A percentile compares a stretch with the other conserved stretches of the same genome.
Evolutionary conservation across 164 flowering plant species (phyloP).

Genomic region (Malania oleifera): DNA sequence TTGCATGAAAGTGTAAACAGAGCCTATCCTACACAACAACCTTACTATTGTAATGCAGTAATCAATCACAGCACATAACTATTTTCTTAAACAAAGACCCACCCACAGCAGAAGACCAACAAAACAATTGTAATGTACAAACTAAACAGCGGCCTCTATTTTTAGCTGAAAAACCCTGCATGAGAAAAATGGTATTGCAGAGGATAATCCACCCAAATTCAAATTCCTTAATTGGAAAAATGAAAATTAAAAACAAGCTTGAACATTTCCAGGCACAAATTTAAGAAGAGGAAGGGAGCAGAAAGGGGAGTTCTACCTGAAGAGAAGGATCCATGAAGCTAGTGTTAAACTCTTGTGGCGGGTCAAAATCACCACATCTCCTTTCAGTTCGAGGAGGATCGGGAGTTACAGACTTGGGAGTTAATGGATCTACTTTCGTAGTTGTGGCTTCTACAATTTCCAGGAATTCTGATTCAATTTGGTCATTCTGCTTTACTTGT

Average conservation of each 20-base stretch:
- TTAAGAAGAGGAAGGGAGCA: not conserved
- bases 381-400: constrained; percentile 60
- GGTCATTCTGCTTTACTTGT: constrained; percentile 52
- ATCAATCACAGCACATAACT: not conserved
- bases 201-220: not conserved
- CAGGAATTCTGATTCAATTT: constrained; percentile 39
- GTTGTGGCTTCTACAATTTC: constrained; percentile 22
- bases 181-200: not conserved
- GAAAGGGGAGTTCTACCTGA: constrained; percentile 31
- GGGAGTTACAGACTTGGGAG: constrained; percentile 73
- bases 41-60: not conserved
- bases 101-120: no score
- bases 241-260: no score
- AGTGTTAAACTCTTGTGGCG: constrained; percentile 18
- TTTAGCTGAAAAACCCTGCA: not conserved
- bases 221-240: not conserved
- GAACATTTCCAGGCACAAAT: no score
- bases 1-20: not conserved
- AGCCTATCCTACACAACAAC: not conserved
- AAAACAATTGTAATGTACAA: no score
- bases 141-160: no score
- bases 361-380: constrained; percentile 19
- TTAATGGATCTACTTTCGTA: constrained; percentile 57
- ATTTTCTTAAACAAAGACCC: no score
- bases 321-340: constrained; percentile 11